Evolutionary conservation across 345 rosid genomes (phyloP).

Genomic region (Aquilaria yunnanensis): DNA sequence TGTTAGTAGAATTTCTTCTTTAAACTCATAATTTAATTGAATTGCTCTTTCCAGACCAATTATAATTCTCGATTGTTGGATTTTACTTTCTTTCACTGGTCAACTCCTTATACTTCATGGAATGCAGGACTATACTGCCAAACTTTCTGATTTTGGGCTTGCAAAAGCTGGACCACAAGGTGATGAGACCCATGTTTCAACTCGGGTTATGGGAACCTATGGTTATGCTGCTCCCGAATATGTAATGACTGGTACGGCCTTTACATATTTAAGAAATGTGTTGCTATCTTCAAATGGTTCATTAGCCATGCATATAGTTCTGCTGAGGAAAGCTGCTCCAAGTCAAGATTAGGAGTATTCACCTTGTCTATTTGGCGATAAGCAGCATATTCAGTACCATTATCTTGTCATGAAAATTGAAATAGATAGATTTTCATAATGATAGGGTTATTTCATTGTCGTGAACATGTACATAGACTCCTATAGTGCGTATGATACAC

Average conservation of each 20-base stretch:
- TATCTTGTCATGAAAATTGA: too few species aligned
- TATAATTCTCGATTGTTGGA: conserved; percentile 1
- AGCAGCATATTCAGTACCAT: too few species aligned
- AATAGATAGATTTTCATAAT: too few species aligned
- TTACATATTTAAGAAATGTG: not conserved
- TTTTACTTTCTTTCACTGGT: not conserved
- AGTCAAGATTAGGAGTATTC: too few species aligned
- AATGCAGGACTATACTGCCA: conserved; percentile 85
- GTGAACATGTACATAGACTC: too few species aligned
- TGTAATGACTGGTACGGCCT: conserved; percentile 83
- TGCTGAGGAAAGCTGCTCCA: too few species aligned
- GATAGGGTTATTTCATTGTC: too few species aligned
- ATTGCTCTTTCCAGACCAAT: conserved; percentile 4
- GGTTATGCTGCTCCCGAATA: conserved; percentile 99
- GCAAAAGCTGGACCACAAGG: conserved; percentile 99
- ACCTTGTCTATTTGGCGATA: too few species aligned
- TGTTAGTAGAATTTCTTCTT: conserved; percentile 32
- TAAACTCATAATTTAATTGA: not conserved
- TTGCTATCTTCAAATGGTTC: too few species aligned
- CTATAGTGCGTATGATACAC: too few species aligned
- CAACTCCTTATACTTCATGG: conserved; percentile 17
- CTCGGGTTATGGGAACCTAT: conserved; percentile 97
- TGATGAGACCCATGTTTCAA: conserved; percentile 93
- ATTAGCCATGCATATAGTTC: too few species aligned
- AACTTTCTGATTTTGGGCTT: conserved; percentile 96